Evolutionary conservation across 208 protist genomes (phyloP), one percentile per base, ranked within the genome.

Genomic region (Leptomonas pyrrhocoris): DNA sequence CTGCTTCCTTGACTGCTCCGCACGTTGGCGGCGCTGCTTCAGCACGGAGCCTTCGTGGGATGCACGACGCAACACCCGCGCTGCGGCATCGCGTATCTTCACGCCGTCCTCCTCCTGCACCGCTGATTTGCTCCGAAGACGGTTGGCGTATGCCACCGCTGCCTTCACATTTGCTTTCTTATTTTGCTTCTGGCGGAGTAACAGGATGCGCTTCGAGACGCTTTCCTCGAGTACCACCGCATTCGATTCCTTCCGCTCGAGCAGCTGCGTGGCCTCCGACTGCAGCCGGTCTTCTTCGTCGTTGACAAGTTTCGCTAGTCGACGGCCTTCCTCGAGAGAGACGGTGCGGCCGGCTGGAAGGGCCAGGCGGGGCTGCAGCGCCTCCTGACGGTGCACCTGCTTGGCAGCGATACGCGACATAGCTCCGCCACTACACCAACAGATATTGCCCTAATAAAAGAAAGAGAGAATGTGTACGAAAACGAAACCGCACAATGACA

Each of bases 261-360:
- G 60, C 25, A 87, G 73, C 16, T 68, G 61, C 40, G 72, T 75
- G 15, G 77, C 78, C 54, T 89, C 83, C 54, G 89, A 85, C 27
- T 87, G 69, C 9, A 80, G 46, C 12, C 79, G 81, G 38, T 85
- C 75, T 55, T 89, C 86, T 58, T 92, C 89, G 2, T 89, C 79
- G 48, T 77, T 53, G 2, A 88, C 69, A 3, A 94, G 67, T 50
- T 85, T 87, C 1, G 89, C 89, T 4, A 92, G 80, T 8, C 83
- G 79, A 0, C 86, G 76, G 3, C 90, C 90, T 54, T 95, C 90
- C 59, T 93, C 86, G 3, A 93, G 67, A 5, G 90, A 92, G 6
- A 95, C 76, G 38, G 83, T 87, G 46, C 90, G 75, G 21, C 90
- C 90, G 1, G 87, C 83, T 5, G 90, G 86, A 4, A 93, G 79